Conservation (phyloP, 305 asterid genomes). For the Fraxinus angustifolia region DNA sequence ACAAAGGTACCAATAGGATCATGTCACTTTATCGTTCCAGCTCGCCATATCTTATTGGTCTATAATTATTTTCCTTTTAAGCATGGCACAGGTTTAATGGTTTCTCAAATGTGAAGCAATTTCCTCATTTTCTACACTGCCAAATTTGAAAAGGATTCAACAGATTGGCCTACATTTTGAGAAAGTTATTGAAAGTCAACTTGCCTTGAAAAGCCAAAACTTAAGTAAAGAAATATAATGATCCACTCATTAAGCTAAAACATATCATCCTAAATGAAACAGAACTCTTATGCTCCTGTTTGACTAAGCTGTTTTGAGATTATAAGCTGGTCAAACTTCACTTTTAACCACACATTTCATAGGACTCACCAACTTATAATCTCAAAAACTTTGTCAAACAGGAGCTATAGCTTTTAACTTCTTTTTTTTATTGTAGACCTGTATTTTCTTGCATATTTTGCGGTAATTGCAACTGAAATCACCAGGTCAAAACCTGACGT, state of each 20-base stretch:
- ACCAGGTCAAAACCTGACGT: neutral
- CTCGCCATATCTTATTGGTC: neutral
- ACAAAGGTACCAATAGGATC: constrained; percentile 47
- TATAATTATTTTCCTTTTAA: neutral
- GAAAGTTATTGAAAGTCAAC: neutral
- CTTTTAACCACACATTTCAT: neutral
- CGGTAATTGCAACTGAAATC: neutral
- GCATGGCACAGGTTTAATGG: neutral
- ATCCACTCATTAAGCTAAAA: neutral
- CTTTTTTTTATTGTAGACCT: neutral
- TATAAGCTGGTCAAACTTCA: neutral
- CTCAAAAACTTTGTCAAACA: neutral
- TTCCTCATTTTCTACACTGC: neutral
- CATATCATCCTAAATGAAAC: neutral
- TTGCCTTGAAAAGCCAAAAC: neutral
- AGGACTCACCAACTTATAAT: neutral
- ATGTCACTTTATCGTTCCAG: neutral
- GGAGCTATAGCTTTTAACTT: neutral
- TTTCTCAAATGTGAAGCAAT: neutral
- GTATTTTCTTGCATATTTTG: neutral
- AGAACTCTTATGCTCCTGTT: neutral
- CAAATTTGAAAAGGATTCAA: neutral
- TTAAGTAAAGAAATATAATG: neutral
- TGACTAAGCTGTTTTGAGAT: neutral
- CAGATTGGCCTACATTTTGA: neutral